A percentile compares a stretch with the other conserved stretches of the same genome.
Evolutionary conservation across 257 asterid species (phyloP).

Genomic region (Solanum tarijense): DNA sequence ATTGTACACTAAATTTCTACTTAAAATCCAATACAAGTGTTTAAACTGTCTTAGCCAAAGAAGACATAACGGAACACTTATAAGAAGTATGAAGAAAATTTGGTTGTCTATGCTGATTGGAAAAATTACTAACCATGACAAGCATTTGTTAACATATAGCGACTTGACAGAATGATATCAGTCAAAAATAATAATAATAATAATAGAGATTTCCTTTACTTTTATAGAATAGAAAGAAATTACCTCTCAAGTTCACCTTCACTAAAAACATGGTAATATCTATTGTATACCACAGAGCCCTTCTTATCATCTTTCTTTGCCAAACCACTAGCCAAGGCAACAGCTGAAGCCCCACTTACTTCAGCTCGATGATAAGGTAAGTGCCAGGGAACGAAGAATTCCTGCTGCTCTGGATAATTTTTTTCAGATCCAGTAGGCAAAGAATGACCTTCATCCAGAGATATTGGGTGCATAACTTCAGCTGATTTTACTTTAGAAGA

Average conservation of each 20-base stretch:
- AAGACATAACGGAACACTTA: neutral
- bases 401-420: slow-evolving; percentile 45
- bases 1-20: neutral
- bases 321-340: slow-evolving; percentile 71
- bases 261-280: slow-evolving; percentile 94
- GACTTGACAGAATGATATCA: neutral
- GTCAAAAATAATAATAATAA: neutral
- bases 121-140: neutral
- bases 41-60: neutral
- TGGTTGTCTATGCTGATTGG: neutral
- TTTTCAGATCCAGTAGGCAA: slow-evolving; percentile 13
- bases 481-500: slow-evolving; percentile 10
- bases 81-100: neutral
- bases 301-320: slow-evolving; percentile 94
- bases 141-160: neutral
- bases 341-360: slow-evolving; percentile 77
- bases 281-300: slow-evolving; percentile 83
- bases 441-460: slow-evolving; percentile 8
- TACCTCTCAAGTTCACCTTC: slow-evolving; percentile 99
- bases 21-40: neutral
- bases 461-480: slow-evolving; percentile 4
- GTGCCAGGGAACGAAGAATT: slow-evolving; percentile 96
- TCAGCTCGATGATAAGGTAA: slow-evolving; percentile 96
- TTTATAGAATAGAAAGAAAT: neutral
- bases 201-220: neutral